Percentiles rank a stretch among this genome's conserved stretches.
These are phyloP conservation scores for Aureoboletus auriporus DNA, from an alignment of 768 basidiomycete genomes.

Conservation along the genomic window DNA sequence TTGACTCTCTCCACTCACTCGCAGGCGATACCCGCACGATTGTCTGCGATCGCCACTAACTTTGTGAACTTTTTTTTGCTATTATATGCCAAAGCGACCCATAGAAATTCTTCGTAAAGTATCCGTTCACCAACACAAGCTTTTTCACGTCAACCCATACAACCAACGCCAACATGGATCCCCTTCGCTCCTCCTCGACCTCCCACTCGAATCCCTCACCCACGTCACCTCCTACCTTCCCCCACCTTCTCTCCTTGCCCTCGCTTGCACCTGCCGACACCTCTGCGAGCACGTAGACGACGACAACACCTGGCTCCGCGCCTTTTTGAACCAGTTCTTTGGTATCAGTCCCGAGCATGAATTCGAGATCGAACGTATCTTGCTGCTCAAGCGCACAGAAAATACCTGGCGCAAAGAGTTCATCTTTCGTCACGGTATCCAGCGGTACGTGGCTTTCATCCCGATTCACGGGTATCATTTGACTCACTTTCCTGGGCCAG, in stretches of 20 bases:
- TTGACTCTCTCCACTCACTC: slow-evolving; percentile 9
- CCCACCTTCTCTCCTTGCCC: slow-evolving; percentile 55
- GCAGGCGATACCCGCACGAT: slow-evolving; percentile 15
- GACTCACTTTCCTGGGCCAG: slow-evolving; percentile 33
- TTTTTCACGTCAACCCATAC: slow-evolving; percentile 16
- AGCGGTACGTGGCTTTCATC: slow-evolving; percentile 39
- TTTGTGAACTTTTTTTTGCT: slow-evolving; percentile 8
- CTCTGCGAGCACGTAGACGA: slow-evolving; percentile 66
- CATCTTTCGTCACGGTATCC: slow-evolving; percentile 49
- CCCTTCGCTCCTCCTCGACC: slow-evolving; percentile 40
- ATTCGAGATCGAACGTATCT: slow-evolving; percentile 39
- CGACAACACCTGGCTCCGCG: slow-evolving; percentile 77
- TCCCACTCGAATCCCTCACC: slow-evolving; percentile 71
- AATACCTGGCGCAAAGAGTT: slow-evolving; percentile 70
- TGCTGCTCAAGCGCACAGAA: slow-evolving; percentile 55
- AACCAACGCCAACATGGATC: slow-evolving; percentile 46
- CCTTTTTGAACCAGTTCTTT: slow-evolving; percentile 66
- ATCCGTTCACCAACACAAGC: slow-evolving; percentile 26
- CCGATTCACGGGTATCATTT: not conserved
- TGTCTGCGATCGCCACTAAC: slow-evolving; percentile 23
- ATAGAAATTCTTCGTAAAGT: slow-evolving; percentile 39
- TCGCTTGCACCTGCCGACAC: slow-evolving; percentile 48
- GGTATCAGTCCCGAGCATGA: slow-evolving; percentile 63
- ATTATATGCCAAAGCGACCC: slow-evolving; percentile 70
- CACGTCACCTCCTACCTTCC: slow-evolving; percentile 72